These are phyloP conservation scores for Leccinum subfulvum DNA, from an alignment of 1,284 basidiomycete genomes.

Conservation along the genomic window DNA sequence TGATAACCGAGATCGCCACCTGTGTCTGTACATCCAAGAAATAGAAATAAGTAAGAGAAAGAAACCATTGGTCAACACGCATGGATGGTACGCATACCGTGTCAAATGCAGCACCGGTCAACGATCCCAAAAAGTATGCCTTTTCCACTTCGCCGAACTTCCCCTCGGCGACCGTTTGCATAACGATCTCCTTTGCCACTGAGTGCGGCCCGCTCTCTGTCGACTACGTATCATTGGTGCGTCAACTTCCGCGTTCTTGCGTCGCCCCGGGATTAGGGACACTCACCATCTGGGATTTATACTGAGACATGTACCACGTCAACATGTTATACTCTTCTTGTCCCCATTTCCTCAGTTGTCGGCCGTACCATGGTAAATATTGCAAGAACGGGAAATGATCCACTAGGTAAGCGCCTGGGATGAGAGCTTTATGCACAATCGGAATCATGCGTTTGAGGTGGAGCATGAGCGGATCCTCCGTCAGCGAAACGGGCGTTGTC, in stretches of 20 bases:
- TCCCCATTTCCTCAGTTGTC: slow-evolving; percentile 53
- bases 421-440: slow-evolving; percentile 47
- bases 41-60: not conserved
- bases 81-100: slow-evolving; percentile 37
- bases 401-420: slow-evolving; percentile 57
- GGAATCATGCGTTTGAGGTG: slow-evolving; percentile 31
- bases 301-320: slow-evolving; percentile 16
- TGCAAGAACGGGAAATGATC: slow-evolving; percentile 56
- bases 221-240: not conserved
- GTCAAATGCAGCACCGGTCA: slow-evolving; percentile 65
- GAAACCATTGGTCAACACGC: not conserved
- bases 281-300: slow-evolving; percentile 19
- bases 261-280: not conserved
- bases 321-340: slow-evolving; percentile 45
- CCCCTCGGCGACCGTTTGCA: slow-evolving; percentile 44
- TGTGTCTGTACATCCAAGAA: slow-evolving; percentile 39
- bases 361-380: slow-evolving; percentile 58
- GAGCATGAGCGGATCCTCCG: slow-evolving; percentile 49
- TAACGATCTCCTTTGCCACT: slow-evolving; percentile 54
- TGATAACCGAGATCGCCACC: slow-evolving; percentile 55
- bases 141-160: slow-evolving; percentile 52
- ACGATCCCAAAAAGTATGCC: slow-evolving; percentile 60
- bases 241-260: not conserved
- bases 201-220: slow-evolving; percentile 19
- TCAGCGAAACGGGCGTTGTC: slow-evolving; percentile 40